Base-by-base conservation (phyloP, 2,329 filamentous ascomycete genomes). In the Pezicula carpinea region DNA sequence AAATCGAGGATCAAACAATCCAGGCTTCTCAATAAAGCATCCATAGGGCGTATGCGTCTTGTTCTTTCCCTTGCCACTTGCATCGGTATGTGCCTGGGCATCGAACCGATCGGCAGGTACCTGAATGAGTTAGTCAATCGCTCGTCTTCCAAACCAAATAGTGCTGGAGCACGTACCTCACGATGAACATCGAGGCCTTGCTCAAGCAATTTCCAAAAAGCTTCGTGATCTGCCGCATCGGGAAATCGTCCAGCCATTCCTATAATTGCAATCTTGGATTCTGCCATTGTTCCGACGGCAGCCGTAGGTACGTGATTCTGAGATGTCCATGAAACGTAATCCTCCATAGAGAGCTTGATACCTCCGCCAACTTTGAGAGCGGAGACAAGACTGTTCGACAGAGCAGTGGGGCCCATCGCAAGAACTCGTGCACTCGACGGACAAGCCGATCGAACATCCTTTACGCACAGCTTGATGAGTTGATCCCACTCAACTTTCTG, bases 231-330 rank as follows among this genome's bases (percentile, higher is more conserved):
- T 14, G 79, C 82, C 38, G 87, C 83, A 55, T 85, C 81, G 2
- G 87, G 87, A 62, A 89, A 89, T 41, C 87, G 79, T 45, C 87
- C 85, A 35, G 87, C 79, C 78, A 89, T 87, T 42, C 89, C 89
- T 33, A 95, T 84, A 52, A 95, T 90, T 46, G 89, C 89, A 23
- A 60, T 55, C 31, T 60, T 60, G 11, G 55, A 53, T 41, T 53
- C 49, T 29, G 43, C 41, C n/a, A 48, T 44, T n/a, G 46, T 44
- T 35, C 47, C 52, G 44, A 41, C 51, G 22, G 38, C 39, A n/a
- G 19, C 40, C 26, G n/a, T 39, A 13, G 46, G 50, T 14, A 56
- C 43, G 34, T 47, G 45, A 42, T 52, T 48, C n/a, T 49, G 43
- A 11, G 50, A 41, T 39, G 45, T 44, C 50, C 50, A 52, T 18